phyloP scores from a whole-genome alignment of 768 basidiomycete species.

The Rhizopogon vulgaris region DNA sequence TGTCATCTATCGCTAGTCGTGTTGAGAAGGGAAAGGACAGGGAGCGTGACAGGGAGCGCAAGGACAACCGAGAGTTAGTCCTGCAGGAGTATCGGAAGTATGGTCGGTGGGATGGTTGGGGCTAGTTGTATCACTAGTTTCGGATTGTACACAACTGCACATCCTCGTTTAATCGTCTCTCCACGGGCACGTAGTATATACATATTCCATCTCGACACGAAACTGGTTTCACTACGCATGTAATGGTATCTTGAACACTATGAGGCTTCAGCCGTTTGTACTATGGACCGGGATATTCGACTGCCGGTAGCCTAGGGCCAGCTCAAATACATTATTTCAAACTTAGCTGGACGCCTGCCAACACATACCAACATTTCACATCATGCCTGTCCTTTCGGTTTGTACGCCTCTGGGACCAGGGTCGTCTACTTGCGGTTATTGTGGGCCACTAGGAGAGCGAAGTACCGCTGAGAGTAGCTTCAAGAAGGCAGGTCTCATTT shows the following conservation, averaged over 20 bases:
- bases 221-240: not conserved
- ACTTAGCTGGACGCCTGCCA: too few species aligned
- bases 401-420: conserved; percentile 20
- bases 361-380: not conserved
- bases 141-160: not conserved
- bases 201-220: not conserved
- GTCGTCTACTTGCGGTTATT: conserved; percentile 60
- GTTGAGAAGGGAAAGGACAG: conserved; percentile 51
- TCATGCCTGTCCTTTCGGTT: conserved; percentile 22
- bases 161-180: not conserved
- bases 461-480: conserved; percentile 35
- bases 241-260: not conserved
- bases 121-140: conserved; percentile 20
- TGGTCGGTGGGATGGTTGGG: conserved; percentile 91
- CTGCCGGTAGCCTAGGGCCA: too few species aligned
- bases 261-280: not conserved
- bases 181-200: not conserved
- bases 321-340: too few species aligned
- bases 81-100: conserved; percentile 76
- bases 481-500: conserved; percentile 43
- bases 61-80: conserved; percentile 59
- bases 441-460: conserved; percentile 46
- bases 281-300: not conserved
- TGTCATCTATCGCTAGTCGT: conserved; percentile 44
- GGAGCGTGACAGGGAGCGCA: conserved; percentile 46